Base-by-base conservation (phyloP, 345 rosid genomes). In the Pugionium dolabratum region DNA sequence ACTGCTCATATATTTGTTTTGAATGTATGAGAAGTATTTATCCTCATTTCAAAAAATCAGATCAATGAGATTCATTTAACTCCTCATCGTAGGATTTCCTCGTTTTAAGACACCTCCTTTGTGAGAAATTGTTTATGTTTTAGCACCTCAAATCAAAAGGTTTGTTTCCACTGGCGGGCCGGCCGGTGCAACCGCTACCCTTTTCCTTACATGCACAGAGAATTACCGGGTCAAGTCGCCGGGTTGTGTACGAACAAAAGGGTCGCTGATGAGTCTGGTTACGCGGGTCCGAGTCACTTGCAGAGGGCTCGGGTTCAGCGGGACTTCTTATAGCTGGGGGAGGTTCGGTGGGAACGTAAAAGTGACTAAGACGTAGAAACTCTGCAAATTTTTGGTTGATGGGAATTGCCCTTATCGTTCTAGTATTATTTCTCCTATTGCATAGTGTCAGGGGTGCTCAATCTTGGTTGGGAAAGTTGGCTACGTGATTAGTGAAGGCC, bases 401-500 rank as follows among this genome's bases (percentile, higher is more conserved):
- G 97, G 96, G 62, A 82, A 64, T 31, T 94, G 97, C 70, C 74
- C 45, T 32, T 91, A 79, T 49, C 26, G 9, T 34, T 49, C 0
- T 44, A 34, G 32, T 4, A 8, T 60, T 53, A 26, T 45, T 36
- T 62, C 5, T 66, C 11, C 32, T 45, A 1, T 60, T 42, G 32
- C 45, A 67, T 78, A 91, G 96, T 95, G 97, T 78, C 72, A 58
- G 79, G 76, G 51, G 90, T 83, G 32, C 40, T 80, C 68, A 79
- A 80, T 83, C 80, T 82, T 72, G 95, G 93, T 18, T 42, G 93
- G 88, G 59, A 95, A 95, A 75, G 85, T 87, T 50, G 96, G 95
- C 42, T 95, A 93, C 83, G 81, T 95, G 87, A 84, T 95, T 53
- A 89, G 80, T 79, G 99, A 95, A 87, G 95, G 96, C 72, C 96